These are phyloP conservation scores for Boletus calvinii DNA, from an alignment of 1,284 basidiomycete genomes.

Conservation along the genomic window DNA sequence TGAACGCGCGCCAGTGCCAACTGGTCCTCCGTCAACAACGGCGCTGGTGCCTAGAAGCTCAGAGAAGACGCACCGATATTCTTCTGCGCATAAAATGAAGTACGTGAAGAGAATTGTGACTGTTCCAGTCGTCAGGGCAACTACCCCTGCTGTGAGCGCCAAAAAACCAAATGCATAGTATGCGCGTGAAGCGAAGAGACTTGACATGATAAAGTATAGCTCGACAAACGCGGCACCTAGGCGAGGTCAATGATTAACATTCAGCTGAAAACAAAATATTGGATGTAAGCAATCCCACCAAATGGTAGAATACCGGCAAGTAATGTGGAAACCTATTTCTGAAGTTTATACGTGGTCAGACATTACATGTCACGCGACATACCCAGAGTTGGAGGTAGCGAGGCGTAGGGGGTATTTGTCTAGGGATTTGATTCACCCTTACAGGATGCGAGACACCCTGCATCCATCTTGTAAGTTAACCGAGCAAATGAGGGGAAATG, in stretches of 20 bases:
- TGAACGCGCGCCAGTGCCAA: conserved; percentile 97
- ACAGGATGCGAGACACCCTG: conserved; percentile 79
- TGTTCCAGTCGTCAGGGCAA: conserved; percentile 86
- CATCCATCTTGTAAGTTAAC: conserved; percentile 10
- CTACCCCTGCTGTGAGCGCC: conserved; percentile 83
- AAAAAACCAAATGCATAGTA: conserved; percentile 97
- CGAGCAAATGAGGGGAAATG: not conserved
- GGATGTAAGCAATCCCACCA: conserved; percentile 44
- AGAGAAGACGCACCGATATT: conserved; percentile 67
- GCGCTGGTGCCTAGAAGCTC: not conserved
- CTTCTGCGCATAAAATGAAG: conserved; percentile 92
- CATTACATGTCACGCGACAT: conserved; percentile 23
- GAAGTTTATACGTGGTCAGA: conserved; percentile 14
- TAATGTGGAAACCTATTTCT: conserved; percentile 64
- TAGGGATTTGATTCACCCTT: conserved; percentile 89
- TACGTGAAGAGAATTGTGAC: conserved; percentile 90
- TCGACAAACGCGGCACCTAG: conserved; percentile 93
- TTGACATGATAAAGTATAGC: conserved; percentile 91
- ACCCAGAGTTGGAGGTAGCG: conserved; percentile 82
- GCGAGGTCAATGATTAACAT: conserved; percentile 1
- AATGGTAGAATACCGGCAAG: conserved; percentile 93
- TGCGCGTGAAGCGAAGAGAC: conserved; percentile 89
- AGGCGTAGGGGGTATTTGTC: conserved; percentile 85
- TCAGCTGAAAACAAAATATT: conserved; percentile 5
- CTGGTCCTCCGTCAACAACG: conserved; percentile 37